phyloP scores from a whole-genome alignment of 768 basidiomycete genomes.

The Podaxis mareebaensis region DNA sequence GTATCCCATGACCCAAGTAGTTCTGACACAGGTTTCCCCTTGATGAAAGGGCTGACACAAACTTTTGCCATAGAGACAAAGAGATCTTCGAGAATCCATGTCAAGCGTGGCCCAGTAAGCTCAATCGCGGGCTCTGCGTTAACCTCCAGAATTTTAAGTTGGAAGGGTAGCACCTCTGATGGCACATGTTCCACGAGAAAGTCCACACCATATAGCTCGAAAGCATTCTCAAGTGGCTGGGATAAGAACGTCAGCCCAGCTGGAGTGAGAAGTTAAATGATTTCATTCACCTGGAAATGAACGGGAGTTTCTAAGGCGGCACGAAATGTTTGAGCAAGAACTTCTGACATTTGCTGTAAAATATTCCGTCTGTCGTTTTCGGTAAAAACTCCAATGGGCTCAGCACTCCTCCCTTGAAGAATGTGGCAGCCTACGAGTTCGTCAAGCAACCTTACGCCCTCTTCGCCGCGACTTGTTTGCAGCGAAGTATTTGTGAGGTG shows the following conservation, averaged over 20 bases:
- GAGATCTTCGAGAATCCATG: slow-evolving; percentile 79
- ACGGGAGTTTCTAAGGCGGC: slow-evolving; percentile 82
- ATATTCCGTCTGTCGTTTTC: slow-evolving; percentile 43
- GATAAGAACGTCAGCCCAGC: neutral
- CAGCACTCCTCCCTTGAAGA: slow-evolving; percentile 31
- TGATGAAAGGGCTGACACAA: slow-evolving; percentile 71
- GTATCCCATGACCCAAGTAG: slow-evolving; percentile 40
- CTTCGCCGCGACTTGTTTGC: slow-evolving; percentile 67
- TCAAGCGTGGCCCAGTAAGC: slow-evolving; percentile 81
- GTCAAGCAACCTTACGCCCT: slow-evolving; percentile 73
- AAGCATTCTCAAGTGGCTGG: slow-evolving; percentile 86
- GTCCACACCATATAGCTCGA: slow-evolving; percentile 95
- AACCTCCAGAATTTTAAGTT: slow-evolving; percentile 82
- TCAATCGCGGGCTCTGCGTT: slow-evolving; percentile 98
- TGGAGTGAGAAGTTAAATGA: neutral
- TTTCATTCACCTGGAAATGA: slow-evolving; percentile 72
- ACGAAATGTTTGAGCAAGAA: slow-evolving; percentile 80
- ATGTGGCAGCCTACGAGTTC: slow-evolving; percentile 74
- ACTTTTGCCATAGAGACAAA: slow-evolving; percentile 70
- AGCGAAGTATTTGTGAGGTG: slow-evolving; percentile 95
- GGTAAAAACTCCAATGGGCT: slow-evolving; percentile 25
- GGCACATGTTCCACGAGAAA: slow-evolving; percentile 66
- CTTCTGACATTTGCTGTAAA: slow-evolving; percentile 58
- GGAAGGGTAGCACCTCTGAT: slow-evolving; percentile 32
- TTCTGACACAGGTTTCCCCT: slow-evolving; percentile 11